Conservation (phyloP, 164 flowering plant genomes). For the Magnolia changhungtana region DNA sequence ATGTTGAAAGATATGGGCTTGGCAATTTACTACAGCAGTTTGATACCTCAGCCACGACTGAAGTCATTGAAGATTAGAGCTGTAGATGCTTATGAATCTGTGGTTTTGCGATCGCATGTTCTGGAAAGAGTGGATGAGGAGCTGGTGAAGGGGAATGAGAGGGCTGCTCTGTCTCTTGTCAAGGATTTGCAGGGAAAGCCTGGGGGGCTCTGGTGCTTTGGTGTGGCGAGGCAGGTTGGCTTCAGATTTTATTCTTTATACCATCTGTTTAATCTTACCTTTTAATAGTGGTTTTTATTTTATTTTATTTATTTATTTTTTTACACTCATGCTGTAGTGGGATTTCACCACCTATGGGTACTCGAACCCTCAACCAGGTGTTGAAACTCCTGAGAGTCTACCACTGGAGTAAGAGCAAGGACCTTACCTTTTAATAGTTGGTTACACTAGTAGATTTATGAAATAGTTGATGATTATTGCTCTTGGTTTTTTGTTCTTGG, state of each 20-base stretch:
- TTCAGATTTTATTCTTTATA: neutral
- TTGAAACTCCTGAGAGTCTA: too few relatives aligned
- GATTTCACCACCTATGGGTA: too few relatives aligned
- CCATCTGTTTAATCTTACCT: neutral
- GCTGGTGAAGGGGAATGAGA: conserved; percentile 61
- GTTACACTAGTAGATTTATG: too few relatives aligned
- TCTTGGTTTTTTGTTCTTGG: too few relatives aligned
- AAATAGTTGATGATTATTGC: too few relatives aligned
- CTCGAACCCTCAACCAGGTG: too few relatives aligned
- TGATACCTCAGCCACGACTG: conserved; percentile 2
- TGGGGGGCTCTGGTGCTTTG: conserved; percentile 66
- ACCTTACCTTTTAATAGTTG: too few relatives aligned
- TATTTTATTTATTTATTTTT: too few relatives aligned
- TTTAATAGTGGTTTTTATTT: too few relatives aligned
- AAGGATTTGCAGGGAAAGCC: conserved; percentile 63
- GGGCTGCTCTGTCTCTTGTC: conserved; percentile 60
- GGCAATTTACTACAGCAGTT: conserved; percentile 14
- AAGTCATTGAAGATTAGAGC: conserved; percentile 15
- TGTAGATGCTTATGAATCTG: conserved; percentile 21
- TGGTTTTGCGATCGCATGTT: conserved; percentile 23
- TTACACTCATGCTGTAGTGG: too few relatives aligned
- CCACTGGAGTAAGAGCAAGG: too few relatives aligned
- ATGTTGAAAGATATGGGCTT: conserved; percentile 10
- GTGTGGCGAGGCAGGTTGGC: conserved; percentile 71
- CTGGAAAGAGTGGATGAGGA: conserved; percentile 65